A percentile compares a stretch with the other conserved stretches of the same genome.
Evolutionary conservation across 441 rosid species (phyloP).

Genomic region (Breynia disticha): DNA sequence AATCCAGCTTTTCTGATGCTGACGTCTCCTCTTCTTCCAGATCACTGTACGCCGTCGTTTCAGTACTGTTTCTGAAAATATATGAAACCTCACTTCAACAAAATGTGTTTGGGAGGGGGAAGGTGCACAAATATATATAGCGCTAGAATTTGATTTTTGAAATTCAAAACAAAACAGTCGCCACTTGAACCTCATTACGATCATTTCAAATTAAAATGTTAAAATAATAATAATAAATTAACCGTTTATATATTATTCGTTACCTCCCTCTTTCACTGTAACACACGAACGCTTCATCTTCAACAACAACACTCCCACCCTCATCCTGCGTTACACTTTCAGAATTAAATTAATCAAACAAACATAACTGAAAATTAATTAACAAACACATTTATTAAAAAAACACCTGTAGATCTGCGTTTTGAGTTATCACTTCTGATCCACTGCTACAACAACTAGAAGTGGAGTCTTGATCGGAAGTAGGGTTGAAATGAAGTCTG

Average conservation of each 20-base stretch:
- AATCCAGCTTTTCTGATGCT: slow-evolving; percentile 25
- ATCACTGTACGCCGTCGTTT: slow-evolving; percentile 32
- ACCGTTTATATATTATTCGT: no score
- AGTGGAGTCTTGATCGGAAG: slow-evolving; percentile 21
- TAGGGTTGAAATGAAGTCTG: slow-evolving; percentile 11
- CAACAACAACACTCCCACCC: slow-evolving; percentile 19
- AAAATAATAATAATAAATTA: neutral
- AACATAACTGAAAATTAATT: slow-evolving; percentile 9
- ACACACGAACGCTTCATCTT: slow-evolving; percentile 49
- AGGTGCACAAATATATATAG: no score
- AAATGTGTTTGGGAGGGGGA: no score
- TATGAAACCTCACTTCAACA: no score
- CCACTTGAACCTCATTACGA: neutral
- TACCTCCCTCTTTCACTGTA: slow-evolving; percentile 35
- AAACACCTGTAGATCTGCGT: slow-evolving; percentile 56
- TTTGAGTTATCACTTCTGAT: slow-evolving; percentile 35
- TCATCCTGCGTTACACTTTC: slow-evolving; percentile 33
- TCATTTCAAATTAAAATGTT: neutral
- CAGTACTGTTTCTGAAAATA: no score
- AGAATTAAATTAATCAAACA: slow-evolving; percentile 5
- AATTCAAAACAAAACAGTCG: slow-evolving; percentile 21
- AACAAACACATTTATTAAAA: slow-evolving; percentile 3
- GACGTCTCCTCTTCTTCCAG: slow-evolving; percentile 21
- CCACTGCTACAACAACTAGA: slow-evolving; percentile 62
- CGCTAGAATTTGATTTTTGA: slow-evolving; percentile 16